Evolutionary conservation across 768 basidiomycete genomes (phyloP).

Genomic region (Boletus reticuloceps): DNA sequence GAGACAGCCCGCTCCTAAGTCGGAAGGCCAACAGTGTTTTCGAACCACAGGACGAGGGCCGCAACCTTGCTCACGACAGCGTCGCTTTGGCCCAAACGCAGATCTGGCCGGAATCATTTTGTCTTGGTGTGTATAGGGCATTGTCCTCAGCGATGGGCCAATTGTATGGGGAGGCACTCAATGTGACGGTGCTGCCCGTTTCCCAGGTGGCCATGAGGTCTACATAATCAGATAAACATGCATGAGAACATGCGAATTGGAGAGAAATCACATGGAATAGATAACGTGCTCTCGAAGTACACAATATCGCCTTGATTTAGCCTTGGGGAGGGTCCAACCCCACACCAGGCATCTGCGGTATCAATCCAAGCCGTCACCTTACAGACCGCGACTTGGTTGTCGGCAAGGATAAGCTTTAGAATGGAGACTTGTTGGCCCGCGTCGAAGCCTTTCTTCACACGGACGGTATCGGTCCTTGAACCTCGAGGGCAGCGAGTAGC

Average conservation of each 20-base stretch:
- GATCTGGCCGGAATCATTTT: constrained; percentile 65
- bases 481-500: constrained; percentile 70
- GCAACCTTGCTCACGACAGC: constrained; percentile 70
- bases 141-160: constrained; percentile 60
- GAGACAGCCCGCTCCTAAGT: too few species aligned
- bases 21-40: constrained; percentile 61
- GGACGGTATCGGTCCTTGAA: constrained; percentile 74
- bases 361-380: constrained; percentile 81
- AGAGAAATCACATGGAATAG: neutral
- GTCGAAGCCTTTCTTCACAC: constrained; percentile 64
- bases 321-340: constrained; percentile 36
- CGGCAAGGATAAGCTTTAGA: constrained; percentile 69
- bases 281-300: constrained; percentile 60
- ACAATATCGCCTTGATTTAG: constrained; percentile 72
- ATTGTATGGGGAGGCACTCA: constrained; percentile 69
- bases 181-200: constrained; percentile 42
- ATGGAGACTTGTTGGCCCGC: constrained; percentile 68
- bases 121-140: constrained; percentile 64
- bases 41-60: constrained; percentile 66
- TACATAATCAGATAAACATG: too few species aligned
- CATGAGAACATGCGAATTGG: too few species aligned
- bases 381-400: constrained; percentile 65
- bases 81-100: constrained; percentile 69
- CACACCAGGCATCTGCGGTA: constrained; percentile 69
- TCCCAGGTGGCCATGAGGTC: too few species aligned